These are phyloP conservation scores for Mortierella sp. DNA, from an alignment of 371 early-diverging fungal species.

Conservation along the genomic window DNA sequence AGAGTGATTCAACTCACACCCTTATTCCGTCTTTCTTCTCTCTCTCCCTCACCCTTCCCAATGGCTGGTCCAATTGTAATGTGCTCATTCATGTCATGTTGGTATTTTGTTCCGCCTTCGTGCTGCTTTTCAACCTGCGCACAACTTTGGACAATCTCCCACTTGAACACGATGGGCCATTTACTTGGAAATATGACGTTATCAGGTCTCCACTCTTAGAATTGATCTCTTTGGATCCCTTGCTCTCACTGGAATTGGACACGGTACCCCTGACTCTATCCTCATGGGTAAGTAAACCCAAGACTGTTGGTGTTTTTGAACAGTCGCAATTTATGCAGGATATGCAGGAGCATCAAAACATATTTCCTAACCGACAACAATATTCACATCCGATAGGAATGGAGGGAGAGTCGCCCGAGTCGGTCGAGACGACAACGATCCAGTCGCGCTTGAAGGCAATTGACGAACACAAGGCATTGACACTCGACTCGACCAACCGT, in stretches of 20 bases:
- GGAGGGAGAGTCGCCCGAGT: constrained; percentile 95
- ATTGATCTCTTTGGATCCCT: constrained; percentile 95
- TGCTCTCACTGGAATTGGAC: constrained; percentile 95
- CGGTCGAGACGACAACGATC: constrained; percentile 88
- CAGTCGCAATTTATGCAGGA: too few species aligned
- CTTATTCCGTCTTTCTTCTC: constrained; percentile 14
- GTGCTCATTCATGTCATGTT: constrained; percentile 4
- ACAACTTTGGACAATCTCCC: constrained; percentile 13
- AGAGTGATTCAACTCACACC: constrained; percentile 59
- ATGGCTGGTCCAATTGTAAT: not conserved
- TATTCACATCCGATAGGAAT: constrained; percentile 60
- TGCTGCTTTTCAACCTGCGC: constrained; percentile 54
- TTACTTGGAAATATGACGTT: not conserved
- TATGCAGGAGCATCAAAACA: not conserved
- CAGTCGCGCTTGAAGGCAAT: constrained; percentile 83
- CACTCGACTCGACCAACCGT: constrained; percentile 81
- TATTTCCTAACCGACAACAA: not conserved
- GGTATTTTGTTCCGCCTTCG: constrained; percentile 15
- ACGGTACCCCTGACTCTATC: constrained; percentile 94
- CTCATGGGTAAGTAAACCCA: constrained; percentile 72
- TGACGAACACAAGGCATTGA: constrained; percentile 74
- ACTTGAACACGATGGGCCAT: constrained; percentile 7
- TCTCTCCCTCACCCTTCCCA: not conserved
- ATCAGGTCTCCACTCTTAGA: constrained; percentile 74
- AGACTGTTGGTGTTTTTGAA: not conserved